Base-by-base conservation (phyloP, 2,329 filamentous ascomycete species). In the Aspergillus phoenicis region DNA sequence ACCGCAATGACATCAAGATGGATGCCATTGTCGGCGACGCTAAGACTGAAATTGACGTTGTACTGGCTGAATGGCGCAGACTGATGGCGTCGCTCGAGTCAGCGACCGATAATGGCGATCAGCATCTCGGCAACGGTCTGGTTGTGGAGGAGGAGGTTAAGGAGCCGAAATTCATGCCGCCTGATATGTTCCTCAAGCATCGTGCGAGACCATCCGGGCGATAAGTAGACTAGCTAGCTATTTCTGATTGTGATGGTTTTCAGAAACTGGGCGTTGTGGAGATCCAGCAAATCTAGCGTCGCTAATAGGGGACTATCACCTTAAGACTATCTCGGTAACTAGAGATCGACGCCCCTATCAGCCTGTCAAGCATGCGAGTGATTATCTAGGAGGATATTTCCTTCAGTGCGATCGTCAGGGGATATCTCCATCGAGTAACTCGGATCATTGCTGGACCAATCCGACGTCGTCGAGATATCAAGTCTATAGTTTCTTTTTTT, bases 1-100 rank as follows among this genome's bases (percentile, higher is more conserved):
- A 87, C 64, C 81, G 83, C 68, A 88, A 87, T 59, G 86, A 89
- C 69, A 89, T 89, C 73, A 88, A 88, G 69, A 87, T 89, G 82
- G 86, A 89, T 71, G 85, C 84, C 3, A 84, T 89, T 53, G 83
- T 85, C 2, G 85, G 87, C 64, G 87, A 89, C 69, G 78, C 85
- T 47, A 76, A 84, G 61, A 79, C 79, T 41, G 86, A 89, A 73
- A 81, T 86, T 17, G 80, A 81, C 63, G 85, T 86, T 6, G 72
- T 88, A 66, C 68, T 88, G 24, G 79, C 81, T 13, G 85, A 87
- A 70, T 89, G 86, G 86, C 80, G 78, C 66, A 75, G 67, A 36
- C 64, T 68, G 53, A 66, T 64, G 57, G 65, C 57, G 17, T 59
- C 57, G 28, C 65, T 62, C 38, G 70, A 62, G 45, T 67, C 20